A percentile compares a stretch with the other conserved stretches of the same genome.
These are phyloP conservation scores for Cochlearia excelsa DNA, from an alignment of 345 rosid species.

Conservation along the genomic window DNA sequence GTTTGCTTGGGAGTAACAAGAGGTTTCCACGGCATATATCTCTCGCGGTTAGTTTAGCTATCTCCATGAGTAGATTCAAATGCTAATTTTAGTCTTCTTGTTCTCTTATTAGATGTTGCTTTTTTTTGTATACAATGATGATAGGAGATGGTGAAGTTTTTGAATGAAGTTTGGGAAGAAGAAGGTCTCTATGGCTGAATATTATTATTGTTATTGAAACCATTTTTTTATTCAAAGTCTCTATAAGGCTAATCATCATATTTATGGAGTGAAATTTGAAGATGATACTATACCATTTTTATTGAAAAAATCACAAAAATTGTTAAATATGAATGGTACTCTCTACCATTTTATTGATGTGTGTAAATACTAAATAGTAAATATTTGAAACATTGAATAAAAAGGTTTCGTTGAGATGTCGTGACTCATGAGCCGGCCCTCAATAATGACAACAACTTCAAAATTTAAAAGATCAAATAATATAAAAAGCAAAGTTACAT, in stretches of 20 bases:
- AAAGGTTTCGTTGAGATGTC: constrained; percentile 30
- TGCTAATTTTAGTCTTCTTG: neutral
- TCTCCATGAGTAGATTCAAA: neutral
- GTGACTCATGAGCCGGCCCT: constrained; percentile 34
- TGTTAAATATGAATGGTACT: too few relatives aligned
- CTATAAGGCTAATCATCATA: too few relatives aligned
- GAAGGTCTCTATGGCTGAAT: constrained; percentile 67
- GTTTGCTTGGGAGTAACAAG: constrained; percentile 78
- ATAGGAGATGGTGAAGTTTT: constrained; percentile 91
- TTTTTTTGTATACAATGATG: neutral
- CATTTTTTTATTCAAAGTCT: neutral
- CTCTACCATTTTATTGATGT: constrained; percentile 4
- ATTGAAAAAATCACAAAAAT: neutral
- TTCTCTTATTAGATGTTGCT: neutral
- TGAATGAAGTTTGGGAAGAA: constrained; percentile 79
- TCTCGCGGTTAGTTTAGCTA: constrained; percentile 46
- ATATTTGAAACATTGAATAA: constrained; percentile 16
- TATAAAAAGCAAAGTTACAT: too few relatives aligned
- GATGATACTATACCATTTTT: neutral
- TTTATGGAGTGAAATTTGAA: too few relatives aligned
- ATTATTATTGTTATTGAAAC: neutral
- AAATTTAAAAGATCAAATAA: too few relatives aligned
- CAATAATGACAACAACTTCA: neutral
- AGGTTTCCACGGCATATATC: constrained; percentile 64
- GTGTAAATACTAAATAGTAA: neutral